Evolutionary conservation across 176 grass and related monocot genomes (phyloP).

Genomic region (Urochloa ruziziensis): DNA sequence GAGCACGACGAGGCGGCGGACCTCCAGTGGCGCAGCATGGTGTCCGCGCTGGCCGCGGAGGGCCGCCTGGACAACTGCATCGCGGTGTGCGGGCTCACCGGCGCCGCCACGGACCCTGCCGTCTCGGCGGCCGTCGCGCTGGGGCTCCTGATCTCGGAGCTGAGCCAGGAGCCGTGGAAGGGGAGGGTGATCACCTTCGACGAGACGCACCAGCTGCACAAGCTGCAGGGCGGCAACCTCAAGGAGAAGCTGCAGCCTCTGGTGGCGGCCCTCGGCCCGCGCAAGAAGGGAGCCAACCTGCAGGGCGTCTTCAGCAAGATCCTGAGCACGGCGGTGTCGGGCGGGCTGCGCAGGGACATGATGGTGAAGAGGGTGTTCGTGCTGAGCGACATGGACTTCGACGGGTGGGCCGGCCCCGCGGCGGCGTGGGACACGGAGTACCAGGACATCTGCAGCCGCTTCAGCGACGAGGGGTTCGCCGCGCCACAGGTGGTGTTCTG

Average conservation of each 20-base stretch:
- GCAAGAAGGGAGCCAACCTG: constrained; percentile 47
- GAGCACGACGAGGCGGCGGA: not conserved
- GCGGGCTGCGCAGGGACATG: constrained; percentile 44
- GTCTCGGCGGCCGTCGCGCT: constrained; percentile 56
- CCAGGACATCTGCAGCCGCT: constrained; percentile 42
- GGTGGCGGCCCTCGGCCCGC: constrained; percentile 26
- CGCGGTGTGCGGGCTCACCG: constrained; percentile 67
- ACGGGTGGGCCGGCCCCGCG: constrained; percentile 8
- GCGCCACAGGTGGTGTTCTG: constrained; percentile 76
- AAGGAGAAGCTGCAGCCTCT: constrained; percentile 55
- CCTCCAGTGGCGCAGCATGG: constrained; percentile 10
- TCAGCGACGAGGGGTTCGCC: constrained; percentile 31
- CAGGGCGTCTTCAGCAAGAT: constrained; percentile 55
- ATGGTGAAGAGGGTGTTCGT: constrained; percentile 76
- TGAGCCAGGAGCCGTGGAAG: constrained; percentile 66
- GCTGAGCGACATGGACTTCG: constrained; percentile 80
- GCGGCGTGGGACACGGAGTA: constrained; percentile 50
- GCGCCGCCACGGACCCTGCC: constrained; percentile 20
- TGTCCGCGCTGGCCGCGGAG: not conserved
- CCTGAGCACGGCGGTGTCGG: constrained; percentile 43
- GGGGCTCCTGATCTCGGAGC: constrained; percentile 64
- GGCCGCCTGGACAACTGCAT: constrained; percentile 63
- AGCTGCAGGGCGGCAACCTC: constrained; percentile 40
- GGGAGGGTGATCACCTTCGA: constrained; percentile 61
- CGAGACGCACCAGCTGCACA: constrained; percentile 42